phyloP scores from a whole-genome alignment of 2,329 filamentous ascomycete species.

The Parastagonospora nodorum region DNA sequence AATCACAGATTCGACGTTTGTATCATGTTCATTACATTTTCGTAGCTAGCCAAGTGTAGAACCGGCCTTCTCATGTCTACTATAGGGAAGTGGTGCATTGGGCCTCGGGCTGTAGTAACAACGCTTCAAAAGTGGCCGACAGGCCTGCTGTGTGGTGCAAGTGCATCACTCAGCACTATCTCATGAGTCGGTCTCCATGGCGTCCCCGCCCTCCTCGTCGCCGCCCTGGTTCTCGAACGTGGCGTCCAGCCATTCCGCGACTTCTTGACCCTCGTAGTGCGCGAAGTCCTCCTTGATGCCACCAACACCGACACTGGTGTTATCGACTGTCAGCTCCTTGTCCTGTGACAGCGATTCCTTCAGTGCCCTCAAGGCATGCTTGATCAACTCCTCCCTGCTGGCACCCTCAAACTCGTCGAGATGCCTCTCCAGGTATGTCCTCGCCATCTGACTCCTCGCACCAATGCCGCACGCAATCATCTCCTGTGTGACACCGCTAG shows the following conservation, averaged over 20 bases:
- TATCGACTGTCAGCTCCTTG: constrained; percentile 95
- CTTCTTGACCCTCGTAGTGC: constrained; percentile 86
- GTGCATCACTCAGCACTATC: neutral
- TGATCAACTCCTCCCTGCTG: constrained; percentile 82
- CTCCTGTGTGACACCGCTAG: constrained; percentile 93
- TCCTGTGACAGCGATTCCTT: constrained; percentile 97
- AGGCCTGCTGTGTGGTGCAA: neutral
- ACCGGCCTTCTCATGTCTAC: no score
- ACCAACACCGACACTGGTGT: constrained; percentile 88
- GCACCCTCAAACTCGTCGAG: constrained; percentile 79
- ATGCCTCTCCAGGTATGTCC: constrained; percentile 94
- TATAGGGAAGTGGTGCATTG: no score
- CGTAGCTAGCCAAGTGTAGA: constrained; percentile 14
- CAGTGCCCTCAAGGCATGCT: constrained; percentile 86
- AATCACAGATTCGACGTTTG: neutral
- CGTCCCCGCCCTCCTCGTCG: constrained; percentile 48
- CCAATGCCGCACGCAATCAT: constrained; percentile 97
- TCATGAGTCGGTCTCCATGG: constrained; percentile 62
- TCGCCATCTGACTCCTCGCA: constrained; percentile 93
- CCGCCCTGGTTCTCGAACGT: constrained; percentile 54
- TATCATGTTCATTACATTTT: constrained; percentile 29
- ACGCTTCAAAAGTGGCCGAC: neutral
- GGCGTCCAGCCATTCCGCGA: constrained; percentile 83
- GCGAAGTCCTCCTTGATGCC: constrained; percentile 82
- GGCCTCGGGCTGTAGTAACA: neutral